A percentile compares a stretch with the other conserved stretches of the same genome.
phyloP scores from a whole-genome alignment of 306 rosid genomes.

The Vigna mungo region DNA sequence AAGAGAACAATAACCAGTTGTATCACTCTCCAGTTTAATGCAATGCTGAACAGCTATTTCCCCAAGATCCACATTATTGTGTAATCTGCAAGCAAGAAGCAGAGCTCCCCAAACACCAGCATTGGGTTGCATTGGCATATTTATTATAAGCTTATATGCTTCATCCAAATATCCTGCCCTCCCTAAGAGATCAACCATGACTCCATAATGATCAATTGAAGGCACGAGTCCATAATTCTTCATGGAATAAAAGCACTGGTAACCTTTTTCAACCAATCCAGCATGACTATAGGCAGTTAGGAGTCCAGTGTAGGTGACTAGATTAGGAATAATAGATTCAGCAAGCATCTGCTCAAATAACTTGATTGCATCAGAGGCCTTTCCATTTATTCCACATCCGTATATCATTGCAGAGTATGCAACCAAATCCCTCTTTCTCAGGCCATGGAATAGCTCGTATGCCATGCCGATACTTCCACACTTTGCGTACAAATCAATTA shows the following conservation, averaged over 20 bases:
- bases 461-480: conserved; percentile 76
- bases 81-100: conserved; percentile 71
- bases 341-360: conserved; percentile 69
- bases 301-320: conserved; percentile 67
- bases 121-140: conserved; percentile 70
- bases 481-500: conserved; percentile 76
- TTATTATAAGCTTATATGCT: conserved; percentile 63
- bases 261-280: conserved; percentile 77
- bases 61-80: conserved; percentile 61
- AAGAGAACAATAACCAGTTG: conserved; percentile 61
- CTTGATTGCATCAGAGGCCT: conserved; percentile 58
- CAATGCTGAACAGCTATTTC: conserved; percentile 72
- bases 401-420: conserved; percentile 88
- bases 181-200: conserved; percentile 77
- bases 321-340: conserved; percentile 58
- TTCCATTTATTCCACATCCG: conserved; percentile 82
- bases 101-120: conserved; percentile 77
- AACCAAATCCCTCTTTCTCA: conserved; percentile 68
- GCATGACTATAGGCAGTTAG: conserved; percentile 77
- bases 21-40: conserved; percentile 62
- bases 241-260: conserved; percentile 67
- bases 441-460: conserved; percentile 57
- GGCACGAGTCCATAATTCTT: conserved; percentile 60
- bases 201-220: conserved; percentile 67
- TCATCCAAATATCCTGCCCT: conserved; percentile 69